Evolutionary conservation across 116 monocot genomes (phyloP).

Genomic region (Zostera marina): DNA sequence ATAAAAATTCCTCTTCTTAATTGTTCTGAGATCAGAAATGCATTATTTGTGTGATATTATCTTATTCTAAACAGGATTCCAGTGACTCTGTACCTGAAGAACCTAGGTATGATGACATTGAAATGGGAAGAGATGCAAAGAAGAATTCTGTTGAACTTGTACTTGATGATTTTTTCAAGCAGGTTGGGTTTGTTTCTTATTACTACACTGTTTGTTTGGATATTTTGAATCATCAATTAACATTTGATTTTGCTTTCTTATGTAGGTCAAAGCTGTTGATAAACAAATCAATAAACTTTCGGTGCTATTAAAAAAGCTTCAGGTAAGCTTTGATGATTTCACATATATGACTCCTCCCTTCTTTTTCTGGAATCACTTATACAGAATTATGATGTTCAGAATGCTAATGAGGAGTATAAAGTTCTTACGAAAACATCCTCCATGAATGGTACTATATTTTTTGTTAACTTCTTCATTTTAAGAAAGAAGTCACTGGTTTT

Average conservation of each 20-base stretch:
- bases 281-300: conserved; percentile 65
- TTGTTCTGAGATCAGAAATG: not conserved
- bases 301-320: conserved; percentile 52
- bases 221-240: not conserved
- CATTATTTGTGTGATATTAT: not conserved
- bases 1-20: not conserved
- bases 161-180: conserved; percentile 61
- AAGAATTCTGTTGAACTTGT: conserved; percentile 48
- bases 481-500: not conserved
- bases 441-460: conserved; percentile 52
- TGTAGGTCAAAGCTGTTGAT: conserved; percentile 67
- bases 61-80: conserved; percentile 12
- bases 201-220: not conserved
- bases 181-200: conserved; percentile 23
- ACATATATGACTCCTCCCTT: not conserved
- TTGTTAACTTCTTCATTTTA: not conserved
- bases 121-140: conserved; percentile 39
- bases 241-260: not conserved
- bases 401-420: conserved; percentile 91
- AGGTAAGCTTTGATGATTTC: conserved; percentile 19
- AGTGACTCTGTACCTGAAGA: conserved; percentile 4
- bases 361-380: not conserved
- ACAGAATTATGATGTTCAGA: conserved; percentile 19
- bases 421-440: conserved; percentile 64
- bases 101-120: conserved; percentile 55